phyloP scores from a whole-genome alignment of 106 monocot species.

The Apostasia shenzhenica region DNA sequence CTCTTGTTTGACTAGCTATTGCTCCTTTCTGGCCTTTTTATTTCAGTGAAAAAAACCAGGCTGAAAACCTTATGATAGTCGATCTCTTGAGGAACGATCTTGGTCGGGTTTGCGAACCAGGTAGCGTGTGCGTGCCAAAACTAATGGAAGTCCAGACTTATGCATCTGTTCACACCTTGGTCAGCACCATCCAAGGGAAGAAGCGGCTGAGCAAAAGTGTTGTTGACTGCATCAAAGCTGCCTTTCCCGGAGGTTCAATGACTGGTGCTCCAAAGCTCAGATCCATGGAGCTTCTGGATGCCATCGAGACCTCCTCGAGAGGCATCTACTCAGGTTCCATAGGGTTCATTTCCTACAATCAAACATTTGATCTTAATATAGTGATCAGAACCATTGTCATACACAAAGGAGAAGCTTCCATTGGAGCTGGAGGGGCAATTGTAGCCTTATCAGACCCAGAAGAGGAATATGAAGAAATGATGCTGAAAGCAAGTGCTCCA shows the following conservation, averaged over 20 bases:
- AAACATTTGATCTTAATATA: constrained; percentile 84
- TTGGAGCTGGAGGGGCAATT: constrained; percentile 92
- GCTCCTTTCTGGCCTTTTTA: neutral
- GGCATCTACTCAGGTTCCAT: constrained; percentile 94
- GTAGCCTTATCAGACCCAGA: constrained; percentile 69
- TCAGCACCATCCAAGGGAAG: constrained; percentile 76
- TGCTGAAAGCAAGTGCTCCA: constrained; percentile 81
- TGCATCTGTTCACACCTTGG: constrained; percentile 90
- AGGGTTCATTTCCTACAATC: constrained; percentile 88
- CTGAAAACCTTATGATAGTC: constrained; percentile 98
- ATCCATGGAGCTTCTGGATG: constrained; percentile 92
- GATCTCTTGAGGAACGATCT: constrained; percentile 91
- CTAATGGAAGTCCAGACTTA: constrained; percentile 90
- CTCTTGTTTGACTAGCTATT: neutral
- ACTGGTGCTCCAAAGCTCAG: constrained; percentile 94
- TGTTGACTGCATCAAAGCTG: constrained; percentile 70
- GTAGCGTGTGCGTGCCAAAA: constrained; percentile 60
- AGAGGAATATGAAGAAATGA: constrained; percentile 84
- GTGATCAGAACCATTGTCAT: constrained; percentile 80
- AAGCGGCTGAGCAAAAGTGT: constrained; percentile 41
- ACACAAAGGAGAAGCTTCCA: constrained; percentile 64
- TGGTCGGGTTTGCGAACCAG: constrained; percentile 82
- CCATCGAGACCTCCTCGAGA: constrained; percentile 64
- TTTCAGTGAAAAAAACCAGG: constrained; percentile 83
- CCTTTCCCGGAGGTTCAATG: constrained; percentile 96